Conservation (phyloP, 768 basidiomycete species). For the Termitomyces sp. region DNA sequence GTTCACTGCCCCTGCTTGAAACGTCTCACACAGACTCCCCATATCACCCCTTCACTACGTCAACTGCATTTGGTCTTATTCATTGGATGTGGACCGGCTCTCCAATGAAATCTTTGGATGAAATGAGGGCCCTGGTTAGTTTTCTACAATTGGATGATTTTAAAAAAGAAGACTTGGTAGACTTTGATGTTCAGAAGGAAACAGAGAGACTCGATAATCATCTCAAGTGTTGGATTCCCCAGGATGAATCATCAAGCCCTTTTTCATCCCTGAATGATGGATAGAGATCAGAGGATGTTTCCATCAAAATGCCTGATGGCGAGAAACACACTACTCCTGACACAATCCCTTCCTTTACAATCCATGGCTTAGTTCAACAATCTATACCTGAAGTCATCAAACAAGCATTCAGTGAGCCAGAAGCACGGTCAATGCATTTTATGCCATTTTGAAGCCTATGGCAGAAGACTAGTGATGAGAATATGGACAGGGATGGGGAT, state of each 20-base stretch:
- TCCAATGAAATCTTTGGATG: constrained; percentile 5
- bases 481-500: too few relatives aligned
- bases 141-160: constrained; percentile 12
- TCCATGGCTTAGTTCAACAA: too few relatives aligned
- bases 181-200: constrained; percentile 1
- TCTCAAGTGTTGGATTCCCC: background rate
- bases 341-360: too few relatives aligned
- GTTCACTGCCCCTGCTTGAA: background rate
- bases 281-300: constrained; percentile 16
- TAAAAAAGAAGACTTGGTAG: constrained; percentile 2
- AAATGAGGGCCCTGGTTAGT: constrained; percentile 3
- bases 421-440: too few relatives aligned
- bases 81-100: constrained; percentile 21
- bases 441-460: too few relatives aligned
- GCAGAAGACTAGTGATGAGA: too few relatives aligned
- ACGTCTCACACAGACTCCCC: background rate
- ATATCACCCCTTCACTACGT: constrained; percentile 14
- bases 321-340: too few relatives aligned
- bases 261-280: constrained; percentile 1
- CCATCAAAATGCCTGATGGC: too few relatives aligned
- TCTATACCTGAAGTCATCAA: too few relatives aligned
- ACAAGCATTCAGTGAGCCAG: too few relatives aligned
- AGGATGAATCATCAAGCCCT: background rate
- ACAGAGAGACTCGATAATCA: background rate
- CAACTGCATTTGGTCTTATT: constrained; percentile 16